phyloP scores from a whole-genome alignment of 2,329 filamentous ascomycete genomes.

The Alternaria angustiovoidea region DNA sequence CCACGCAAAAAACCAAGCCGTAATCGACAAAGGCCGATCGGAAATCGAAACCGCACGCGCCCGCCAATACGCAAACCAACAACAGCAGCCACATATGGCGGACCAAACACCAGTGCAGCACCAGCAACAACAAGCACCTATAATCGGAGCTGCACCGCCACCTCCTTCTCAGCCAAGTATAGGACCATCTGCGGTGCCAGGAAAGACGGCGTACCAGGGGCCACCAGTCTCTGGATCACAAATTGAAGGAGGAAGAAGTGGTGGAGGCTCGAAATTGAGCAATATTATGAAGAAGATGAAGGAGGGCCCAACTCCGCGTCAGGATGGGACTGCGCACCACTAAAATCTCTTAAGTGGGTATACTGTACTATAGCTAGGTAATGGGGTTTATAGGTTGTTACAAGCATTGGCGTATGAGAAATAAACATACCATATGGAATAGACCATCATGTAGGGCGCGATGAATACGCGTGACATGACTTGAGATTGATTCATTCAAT shows the following conservation, averaged over 20 bases:
- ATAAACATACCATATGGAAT: neutral
- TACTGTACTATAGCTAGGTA: neutral
- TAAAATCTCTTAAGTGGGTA: neutral
- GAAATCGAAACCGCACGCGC: conserved; percentile 42
- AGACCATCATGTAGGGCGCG: too few species aligned
- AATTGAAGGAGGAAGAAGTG: conserved; percentile 27
- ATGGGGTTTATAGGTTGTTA: neutral
- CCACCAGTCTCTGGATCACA: conserved; percentile 36
- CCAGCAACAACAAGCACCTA: conserved; percentile 4
- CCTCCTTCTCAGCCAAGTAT: neutral
- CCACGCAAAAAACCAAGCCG: conserved; percentile 45
- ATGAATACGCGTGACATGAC: neutral
- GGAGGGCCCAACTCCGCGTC: conserved; percentile 32
- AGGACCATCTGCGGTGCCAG: conserved; percentile 8
- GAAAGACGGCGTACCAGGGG: conserved; percentile 25
- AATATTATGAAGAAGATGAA: conserved; percentile 47
- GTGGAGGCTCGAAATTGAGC: conserved; percentile 38
- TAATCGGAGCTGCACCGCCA: neutral
- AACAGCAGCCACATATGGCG: conserved; percentile 11
- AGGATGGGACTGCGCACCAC: conserved; percentile 13
- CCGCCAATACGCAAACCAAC: conserved; percentile 7
- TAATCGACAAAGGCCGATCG: conserved; percentile 41
- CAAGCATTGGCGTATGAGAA: neutral
- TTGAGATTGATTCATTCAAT: neutral
- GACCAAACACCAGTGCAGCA: conserved; percentile 13